Evolutionary conservation across 345 rosid genomes (phyloP), one percentile per base, ranked within the genome.

Genomic region (Erysimum cheiranthoides): DNA sequence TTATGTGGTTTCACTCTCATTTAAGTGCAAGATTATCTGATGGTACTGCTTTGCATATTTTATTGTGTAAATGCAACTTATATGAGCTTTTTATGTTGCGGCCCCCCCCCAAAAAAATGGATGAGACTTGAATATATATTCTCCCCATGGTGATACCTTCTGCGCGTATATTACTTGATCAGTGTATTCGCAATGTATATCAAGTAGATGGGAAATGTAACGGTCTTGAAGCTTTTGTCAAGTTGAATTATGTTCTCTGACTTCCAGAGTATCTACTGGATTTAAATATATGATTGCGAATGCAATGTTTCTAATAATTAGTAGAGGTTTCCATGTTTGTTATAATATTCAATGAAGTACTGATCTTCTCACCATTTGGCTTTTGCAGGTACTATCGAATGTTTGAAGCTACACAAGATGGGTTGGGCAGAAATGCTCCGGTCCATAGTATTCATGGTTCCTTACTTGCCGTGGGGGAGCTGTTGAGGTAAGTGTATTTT

Each of bases 321-420:
- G 12, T 40, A 40, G 66, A 40, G 31, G 49, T 58, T 52, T 59
- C 53, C 73, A 57, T 75, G 64, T 66, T 64, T 82, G 14, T 56
- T 31, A 61, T 58, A 16, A 18, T 50, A 34, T 47, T 10, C 25
- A 57, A 27, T 54, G 49, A 57, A 16, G 39, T 36, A 43, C 34
- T 46, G 27, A 49, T 6, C 34, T 63, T 79, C 31, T 40, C 31
- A 53, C 69, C 39, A 56, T 73, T 58, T 71, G 71, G 80, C 16
- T 77, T 68, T 78, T 58, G 64, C 78, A 95, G 99, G 99, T 95
- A 93, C 70, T 93, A 95, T 83, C 89, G 92, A 39, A 93, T 95
- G 98, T 95, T 95, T 89, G 97, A 92, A 87, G 97, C 97, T 75
- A 95, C 99, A 16, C 99, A 95, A 80, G 99, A 88, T 85, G 99